A percentile compares a stretch with the other conserved stretches of the same genome.
These are phyloP conservation scores for Naganishia sp. DNA, from an alignment of 1,284 basidiomycete species.

Conservation along the genomic window DNA sequence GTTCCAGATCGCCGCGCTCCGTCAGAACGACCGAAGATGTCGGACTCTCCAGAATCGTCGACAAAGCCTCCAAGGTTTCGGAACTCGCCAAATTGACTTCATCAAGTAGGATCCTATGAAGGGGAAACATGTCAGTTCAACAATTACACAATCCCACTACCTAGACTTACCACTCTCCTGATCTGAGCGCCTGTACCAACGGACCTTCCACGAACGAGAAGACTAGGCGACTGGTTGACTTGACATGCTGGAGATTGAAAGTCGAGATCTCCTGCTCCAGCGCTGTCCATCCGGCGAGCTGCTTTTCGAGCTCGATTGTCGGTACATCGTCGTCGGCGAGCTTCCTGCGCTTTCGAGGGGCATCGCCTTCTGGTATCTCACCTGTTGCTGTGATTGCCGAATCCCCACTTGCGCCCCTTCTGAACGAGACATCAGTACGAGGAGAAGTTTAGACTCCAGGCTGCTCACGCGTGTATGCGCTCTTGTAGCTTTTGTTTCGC, in stretches of 20 bases:
- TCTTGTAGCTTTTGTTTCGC: conserved; percentile 50
- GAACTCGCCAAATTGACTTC: conserved; percentile 94
- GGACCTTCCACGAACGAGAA: conserved; percentile 97
- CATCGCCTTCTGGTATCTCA: conserved; percentile 38
- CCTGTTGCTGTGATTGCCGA: conserved; percentile 1
- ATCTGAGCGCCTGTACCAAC: conserved; percentile 83
- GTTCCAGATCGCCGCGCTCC: conserved; percentile 89
- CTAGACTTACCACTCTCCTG: conserved; percentile 79
- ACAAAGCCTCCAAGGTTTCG: conserved; percentile 92
- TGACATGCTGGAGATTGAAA: conserved; percentile 84
- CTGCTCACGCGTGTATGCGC: conserved; percentile 24
- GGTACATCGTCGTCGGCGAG: conserved; percentile 55
- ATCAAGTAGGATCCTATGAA: conserved; percentile 86
- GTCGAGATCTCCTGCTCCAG: conserved; percentile 73
- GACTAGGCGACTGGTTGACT: conserved; percentile 80
- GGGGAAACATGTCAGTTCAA: not conserved
- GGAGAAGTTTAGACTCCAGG: not conserved
- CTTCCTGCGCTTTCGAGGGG: conserved; percentile 68
- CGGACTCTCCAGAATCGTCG: conserved; percentile 80
- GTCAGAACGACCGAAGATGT: conserved; percentile 88
- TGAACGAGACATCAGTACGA: not conserved
- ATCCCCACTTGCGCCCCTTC: conserved; percentile 6
- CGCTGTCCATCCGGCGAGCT: conserved; percentile 64
- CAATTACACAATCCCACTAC: not conserved
- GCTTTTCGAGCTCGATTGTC: conserved; percentile 56